Conservation (phyloP, 768 basidiomycete species). For the Tulasnella calospora region DNA sequence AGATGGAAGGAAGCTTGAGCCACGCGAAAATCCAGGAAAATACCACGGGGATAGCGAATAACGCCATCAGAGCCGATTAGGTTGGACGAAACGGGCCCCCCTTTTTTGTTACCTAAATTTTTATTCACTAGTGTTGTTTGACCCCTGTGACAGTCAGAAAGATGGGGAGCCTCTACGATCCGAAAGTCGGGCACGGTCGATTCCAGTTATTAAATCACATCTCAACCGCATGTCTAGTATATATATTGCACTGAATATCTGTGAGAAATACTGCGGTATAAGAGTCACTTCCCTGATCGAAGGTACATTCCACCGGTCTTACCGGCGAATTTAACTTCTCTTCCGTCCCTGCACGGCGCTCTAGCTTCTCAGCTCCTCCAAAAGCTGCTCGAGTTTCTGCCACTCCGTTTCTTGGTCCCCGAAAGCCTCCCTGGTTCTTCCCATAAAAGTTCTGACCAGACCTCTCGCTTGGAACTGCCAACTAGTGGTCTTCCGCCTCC, state of each 20-base stretch:
- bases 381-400: constrained; percentile 57
- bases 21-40: background rate
- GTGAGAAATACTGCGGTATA: background rate
- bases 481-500: constrained; percentile 31
- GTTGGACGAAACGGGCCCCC: background rate
- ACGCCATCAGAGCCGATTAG: background rate
- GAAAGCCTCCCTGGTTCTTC: constrained; percentile 71
- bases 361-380: constrained; percentile 46
- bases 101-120: background rate
- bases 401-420: constrained; percentile 81
- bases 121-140: too few relatives aligned
- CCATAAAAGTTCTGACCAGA: constrained; percentile 83
- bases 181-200: background rate
- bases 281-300: constrained; percentile 1
- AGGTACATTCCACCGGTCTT: background rate
- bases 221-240: background rate
- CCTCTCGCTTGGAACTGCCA: constrained; percentile 88
- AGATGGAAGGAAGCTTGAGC: background rate
- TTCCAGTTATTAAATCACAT: background rate
- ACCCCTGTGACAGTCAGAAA: too few relatives aligned
- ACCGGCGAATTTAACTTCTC: background rate
- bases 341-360: background rate
- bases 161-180: background rate
- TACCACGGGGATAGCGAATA: background rate
- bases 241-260: background rate